Conservation (phyloP, 164 flowering plant genomes). For the Magnolia sinica region DNA sequence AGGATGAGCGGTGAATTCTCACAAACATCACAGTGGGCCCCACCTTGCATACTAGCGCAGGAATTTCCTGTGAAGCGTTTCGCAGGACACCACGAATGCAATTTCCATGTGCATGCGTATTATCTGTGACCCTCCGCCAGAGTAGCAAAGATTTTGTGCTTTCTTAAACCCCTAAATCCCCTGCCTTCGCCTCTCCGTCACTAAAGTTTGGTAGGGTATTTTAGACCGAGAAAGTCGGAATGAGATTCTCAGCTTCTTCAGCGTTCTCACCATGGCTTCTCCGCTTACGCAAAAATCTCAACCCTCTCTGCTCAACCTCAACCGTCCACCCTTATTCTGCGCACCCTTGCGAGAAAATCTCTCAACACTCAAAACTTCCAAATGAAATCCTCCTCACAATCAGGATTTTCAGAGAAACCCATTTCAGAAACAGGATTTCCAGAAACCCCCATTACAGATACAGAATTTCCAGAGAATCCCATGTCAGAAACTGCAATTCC, state of each 20-base stretch:
- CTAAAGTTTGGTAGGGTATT: too few relatives aligned
- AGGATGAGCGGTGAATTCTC: too few relatives aligned
- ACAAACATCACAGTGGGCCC: too few relatives aligned
- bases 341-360: not conserved
- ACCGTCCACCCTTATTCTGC: not conserved
- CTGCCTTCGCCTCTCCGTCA: too few relatives aligned
- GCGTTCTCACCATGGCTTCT: slow-evolving; percentile 10
- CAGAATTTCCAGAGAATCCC: not conserved
- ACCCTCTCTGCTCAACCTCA: slow-evolving; percentile 1
- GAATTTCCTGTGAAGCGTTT: too few relatives aligned
- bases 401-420: not conserved
- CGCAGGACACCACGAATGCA: too few relatives aligned
- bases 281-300: slow-evolving; percentile 3
- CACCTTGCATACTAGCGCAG: too few relatives aligned
- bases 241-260: slow-evolving; percentile 5
- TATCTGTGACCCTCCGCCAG: too few relatives aligned
- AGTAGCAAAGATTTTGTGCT: too few relatives aligned
- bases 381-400: slow-evolving; percentile 1
- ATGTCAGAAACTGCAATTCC: slow-evolving; percentile 3
- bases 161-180: too few relatives aligned
- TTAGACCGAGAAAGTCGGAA: not conserved
- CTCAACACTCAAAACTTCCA: not conserved
- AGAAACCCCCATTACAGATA: not conserved
- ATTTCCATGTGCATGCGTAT: too few relatives aligned
- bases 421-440: slow-evolving; percentile 1